Evolutionary conservation across 75 land plant genomes (phyloP).

Genomic region (Picea sitchensis): DNA sequence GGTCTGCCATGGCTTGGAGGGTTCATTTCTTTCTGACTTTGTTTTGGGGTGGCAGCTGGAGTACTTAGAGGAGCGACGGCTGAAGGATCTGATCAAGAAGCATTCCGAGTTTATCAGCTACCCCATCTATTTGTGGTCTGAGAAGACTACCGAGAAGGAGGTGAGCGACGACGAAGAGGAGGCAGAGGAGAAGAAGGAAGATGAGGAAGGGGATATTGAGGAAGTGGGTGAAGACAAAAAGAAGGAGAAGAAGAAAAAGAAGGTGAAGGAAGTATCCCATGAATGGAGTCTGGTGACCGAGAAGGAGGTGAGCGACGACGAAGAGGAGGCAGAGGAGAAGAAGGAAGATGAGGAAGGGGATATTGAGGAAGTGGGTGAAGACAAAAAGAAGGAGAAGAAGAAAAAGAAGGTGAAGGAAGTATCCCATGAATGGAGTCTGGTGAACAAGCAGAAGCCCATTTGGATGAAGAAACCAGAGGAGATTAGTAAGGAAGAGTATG

Average conservation of each 20-base stretch:
- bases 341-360: conserved; percentile 50
- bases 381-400: conserved; percentile 36
- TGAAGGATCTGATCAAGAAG: too few species aligned
- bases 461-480: conserved; percentile 69
- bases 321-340: conserved; percentile 37
- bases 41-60: too few species aligned
- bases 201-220: conserved; percentile 43
- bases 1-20: too few species aligned
- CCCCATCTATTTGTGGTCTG: too few species aligned
- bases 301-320: too few species aligned
- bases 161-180: conserved; percentile 17
- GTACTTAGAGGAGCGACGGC: too few species aligned
- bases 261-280: conserved; percentile 63
- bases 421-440: conserved; percentile 52
- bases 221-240: conserved; percentile 36
- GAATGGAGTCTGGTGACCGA: conserved; percentile 58
- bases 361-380: conserved; percentile 39
- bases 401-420: conserved; percentile 73
- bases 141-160: too few species aligned
- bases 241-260: conserved; percentile 55
- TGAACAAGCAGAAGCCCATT: conserved; percentile 56
- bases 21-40: too few species aligned
- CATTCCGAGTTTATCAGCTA: too few species aligned
- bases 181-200: conserved; percentile 32
- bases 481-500: conserved; percentile 64